A percentile compares a stretch with the other conserved stretches of the same genome.
Conservation (phyloP, 1,284 basidiomycete genomes). For the Heterobasidion parviporum region DNA sequence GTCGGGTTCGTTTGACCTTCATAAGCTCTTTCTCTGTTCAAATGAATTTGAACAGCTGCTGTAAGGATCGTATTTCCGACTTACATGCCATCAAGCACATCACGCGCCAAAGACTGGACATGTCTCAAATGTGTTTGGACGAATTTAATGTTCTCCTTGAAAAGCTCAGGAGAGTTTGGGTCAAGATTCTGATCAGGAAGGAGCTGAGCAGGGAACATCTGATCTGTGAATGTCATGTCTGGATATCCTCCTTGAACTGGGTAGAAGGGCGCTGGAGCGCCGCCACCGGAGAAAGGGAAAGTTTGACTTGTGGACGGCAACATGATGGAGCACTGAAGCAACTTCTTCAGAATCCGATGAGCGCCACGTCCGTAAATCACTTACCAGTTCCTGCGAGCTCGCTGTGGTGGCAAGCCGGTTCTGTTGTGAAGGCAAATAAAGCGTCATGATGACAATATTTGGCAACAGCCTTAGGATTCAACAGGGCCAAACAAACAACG, state of each 20-base stretch:
- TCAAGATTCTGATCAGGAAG: constrained; percentile 19
- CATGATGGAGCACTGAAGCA: no score
- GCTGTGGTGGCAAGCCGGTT: no score
- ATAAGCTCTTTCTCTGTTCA: constrained; percentile 43
- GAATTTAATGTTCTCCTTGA: constrained; percentile 45
- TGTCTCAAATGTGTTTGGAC: constrained; percentile 34
- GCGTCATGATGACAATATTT: no score
- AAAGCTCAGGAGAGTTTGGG: constrained; percentile 43
- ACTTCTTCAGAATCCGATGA: no score
- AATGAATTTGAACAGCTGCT: not conserved
- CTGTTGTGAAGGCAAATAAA: no score
- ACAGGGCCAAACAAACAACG: no score
- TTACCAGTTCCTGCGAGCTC: no score
- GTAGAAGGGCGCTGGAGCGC: not conserved
- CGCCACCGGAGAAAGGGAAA: no score
- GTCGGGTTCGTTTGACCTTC: constrained; percentile 36
- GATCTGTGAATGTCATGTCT: not conserved
- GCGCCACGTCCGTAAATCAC: no score
- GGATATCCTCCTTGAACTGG: not conserved
- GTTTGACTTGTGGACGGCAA: no score
- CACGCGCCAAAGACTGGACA: constrained; percentile 35
- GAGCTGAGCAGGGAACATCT: not conserved
- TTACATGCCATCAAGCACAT: constrained; percentile 42
- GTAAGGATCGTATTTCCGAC: constrained; percentile 13
- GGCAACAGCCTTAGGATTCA: no score